phyloP scores from a whole-genome alignment of 495 filamentous ascomycete species.

The Penicillium egyptiacum region DNA sequence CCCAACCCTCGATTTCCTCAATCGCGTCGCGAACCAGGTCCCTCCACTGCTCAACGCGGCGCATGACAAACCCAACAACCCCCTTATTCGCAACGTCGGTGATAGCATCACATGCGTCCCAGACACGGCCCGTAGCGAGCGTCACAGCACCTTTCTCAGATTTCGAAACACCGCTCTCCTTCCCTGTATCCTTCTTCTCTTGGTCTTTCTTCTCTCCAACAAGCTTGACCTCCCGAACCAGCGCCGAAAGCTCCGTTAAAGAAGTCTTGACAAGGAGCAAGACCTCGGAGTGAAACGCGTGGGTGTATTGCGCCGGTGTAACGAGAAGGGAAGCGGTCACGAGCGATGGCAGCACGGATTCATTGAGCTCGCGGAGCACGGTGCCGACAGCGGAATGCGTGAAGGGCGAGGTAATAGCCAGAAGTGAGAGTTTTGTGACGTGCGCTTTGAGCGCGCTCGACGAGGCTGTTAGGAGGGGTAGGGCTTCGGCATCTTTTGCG shows the following conservation, averaged over 20 bases:
- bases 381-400: constrained; percentile 69
- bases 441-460: constrained; percentile 72
- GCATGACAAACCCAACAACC: constrained; percentile 58
- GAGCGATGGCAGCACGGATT: constrained; percentile 67
- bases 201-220: constrained; percentile 28
- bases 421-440: constrained; percentile 79
- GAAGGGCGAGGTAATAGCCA: constrained; percentile 81
- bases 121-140: constrained; percentile 48
- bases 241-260: constrained; percentile 39
- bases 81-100: constrained; percentile 61
- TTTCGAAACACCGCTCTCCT: constrained; percentile 29
- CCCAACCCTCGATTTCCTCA: constrained; percentile 82
- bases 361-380: constrained; percentile 64
- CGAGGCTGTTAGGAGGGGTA: constrained; percentile 64
- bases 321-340: constrained; percentile 67
- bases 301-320: constrained; percentile 55
- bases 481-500: constrained; percentile 44
- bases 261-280: constrained; percentile 31
- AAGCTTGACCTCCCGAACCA: constrained; percentile 38
- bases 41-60: constrained; percentile 63
- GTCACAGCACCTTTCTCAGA: constrained; percentile 42
- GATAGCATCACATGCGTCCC: constrained; percentile 71
- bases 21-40: constrained; percentile 77
- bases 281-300: constrained; percentile 56
- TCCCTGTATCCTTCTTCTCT: constrained; percentile 27